Percentiles rank a stretch among this genome's conserved stretches.
phyloP scores from a whole-genome alignment of 352 stramenopile genomes.

The Globisporangium paroecandrum region DNA sequence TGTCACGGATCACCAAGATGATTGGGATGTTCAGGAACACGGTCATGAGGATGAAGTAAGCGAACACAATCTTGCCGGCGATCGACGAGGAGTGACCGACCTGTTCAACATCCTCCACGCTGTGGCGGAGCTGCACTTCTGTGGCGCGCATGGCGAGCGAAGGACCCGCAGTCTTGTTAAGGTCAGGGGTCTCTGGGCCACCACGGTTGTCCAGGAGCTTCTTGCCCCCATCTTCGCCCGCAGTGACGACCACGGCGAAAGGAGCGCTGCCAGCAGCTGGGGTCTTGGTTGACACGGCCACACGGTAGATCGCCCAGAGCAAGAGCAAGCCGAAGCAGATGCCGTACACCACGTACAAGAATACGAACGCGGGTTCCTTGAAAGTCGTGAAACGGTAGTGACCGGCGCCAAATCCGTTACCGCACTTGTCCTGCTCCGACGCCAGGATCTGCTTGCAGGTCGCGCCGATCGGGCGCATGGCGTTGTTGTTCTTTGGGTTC shows the following conservation, averaged over 20 bases:
- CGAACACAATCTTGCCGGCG: slow-evolving; percentile 42
- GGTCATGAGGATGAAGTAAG: slow-evolving; percentile 58
- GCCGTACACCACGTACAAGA: slow-evolving; percentile 52
- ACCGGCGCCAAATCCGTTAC: slow-evolving; percentile 13
- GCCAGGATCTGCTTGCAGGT: slow-evolving; percentile 30
- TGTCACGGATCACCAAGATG: slow-evolving; percentile 52
- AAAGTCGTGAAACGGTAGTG: slow-evolving; percentile 56
- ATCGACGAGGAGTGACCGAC: slow-evolving; percentile 43
- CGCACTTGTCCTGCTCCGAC: slow-evolving; percentile 28
- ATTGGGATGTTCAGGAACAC: slow-evolving; percentile 53
- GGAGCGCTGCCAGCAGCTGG: slow-evolving; percentile 12
- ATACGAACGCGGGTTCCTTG: slow-evolving; percentile 41
- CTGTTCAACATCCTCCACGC: slow-evolving; percentile 49
- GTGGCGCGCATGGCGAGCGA: slow-evolving; percentile 42
- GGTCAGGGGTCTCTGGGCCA: slow-evolving; percentile 40
- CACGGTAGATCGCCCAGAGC: slow-evolving; percentile 28
- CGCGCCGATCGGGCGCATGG: slow-evolving; percentile 54
- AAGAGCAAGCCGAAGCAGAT: slow-evolving; percentile 32
- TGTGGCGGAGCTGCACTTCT: slow-evolving; percentile 42
- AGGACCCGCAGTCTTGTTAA: slow-evolving; percentile 27
- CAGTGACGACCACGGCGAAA: slow-evolving; percentile 13
- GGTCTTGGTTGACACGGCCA: slow-evolving; percentile 18
- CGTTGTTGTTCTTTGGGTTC: slow-evolving; percentile 71
- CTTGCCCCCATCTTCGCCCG: slow-evolving; percentile 37
- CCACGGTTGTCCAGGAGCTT: slow-evolving; percentile 56